Evolutionary conservation across 2,329 filamentous ascomycete genomes (phyloP), one percentile per base, ranked within the genome.

Genomic region (Diaporthe amygdali): DNA sequence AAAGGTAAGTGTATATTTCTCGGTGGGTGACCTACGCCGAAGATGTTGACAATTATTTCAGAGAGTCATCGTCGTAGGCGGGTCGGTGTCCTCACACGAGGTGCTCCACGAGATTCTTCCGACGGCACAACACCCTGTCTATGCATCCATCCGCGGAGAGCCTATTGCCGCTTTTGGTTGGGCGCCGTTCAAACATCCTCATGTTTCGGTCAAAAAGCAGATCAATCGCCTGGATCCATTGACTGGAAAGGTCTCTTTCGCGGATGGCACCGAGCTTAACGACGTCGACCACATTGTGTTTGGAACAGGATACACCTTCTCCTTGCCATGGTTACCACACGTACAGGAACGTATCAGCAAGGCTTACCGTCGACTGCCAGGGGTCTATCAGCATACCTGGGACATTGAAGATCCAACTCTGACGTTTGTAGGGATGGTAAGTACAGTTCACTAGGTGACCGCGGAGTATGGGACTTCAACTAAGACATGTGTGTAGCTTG

Each of bases 231-330:
- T 88, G 7, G 79, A 78, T 14, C 76, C 81, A 0, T 68, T 73
- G 51, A 74, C 75, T 0, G 78, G 84, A 25, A 81, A 79, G 0
- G 82, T 90, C 0, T 79, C 84, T 39, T 90, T 91, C 64, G 82
- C 83, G 54, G 87, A 90, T 63, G 87, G 87, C 0, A 84, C 83
- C 0, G 80, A 75, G 0, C 78, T 88, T 0, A 76, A 83, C 0
- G 81, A 85, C 6, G 84, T 91, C 10, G 88, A 91, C 73, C 78
- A 87, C 66, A 82, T 91, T 34, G 85, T 91, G 49, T 89, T 91
- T 69, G 89, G 86, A 5, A 91, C 89, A 0, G 89, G 89, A 0
- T 90, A 90, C 75, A 85, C 84, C 0, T 90, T 88, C 84, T 87
- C 86, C 2, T 77, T 90, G 0, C 88, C 87, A 0, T 91, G 88